A percentile compares a stretch with the other conserved stretches of the same genome.
Conservation (phyloP, 371 early-diverging fungal species). For the Rhizopus delemar region DNA sequence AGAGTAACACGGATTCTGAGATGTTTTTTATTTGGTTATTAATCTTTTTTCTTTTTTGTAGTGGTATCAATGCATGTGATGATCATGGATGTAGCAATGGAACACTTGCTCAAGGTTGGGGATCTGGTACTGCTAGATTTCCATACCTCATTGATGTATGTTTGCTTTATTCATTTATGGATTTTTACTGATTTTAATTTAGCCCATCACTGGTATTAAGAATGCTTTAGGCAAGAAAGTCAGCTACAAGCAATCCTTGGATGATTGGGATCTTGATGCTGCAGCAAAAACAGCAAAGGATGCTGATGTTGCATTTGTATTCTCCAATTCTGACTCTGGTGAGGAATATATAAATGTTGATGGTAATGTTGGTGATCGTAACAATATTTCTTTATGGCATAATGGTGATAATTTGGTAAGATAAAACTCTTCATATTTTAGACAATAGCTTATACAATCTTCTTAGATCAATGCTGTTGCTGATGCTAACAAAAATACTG, state of each 20-base stretch:
- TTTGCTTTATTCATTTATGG: not conserved
- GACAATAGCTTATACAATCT: not conserved
- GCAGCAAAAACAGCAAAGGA: slow-evolving; percentile 36
- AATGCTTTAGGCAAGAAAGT: slow-evolving; percentile 29
- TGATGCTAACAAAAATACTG: slow-evolving; percentile 46
- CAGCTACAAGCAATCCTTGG: slow-evolving; percentile 27
- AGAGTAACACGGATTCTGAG: slow-evolving; percentile 12
- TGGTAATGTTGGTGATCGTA: slow-evolving; percentile 53
- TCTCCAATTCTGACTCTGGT: slow-evolving; percentile 55
- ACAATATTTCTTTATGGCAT: slow-evolving; percentile 54
- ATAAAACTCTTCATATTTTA: not conserved
- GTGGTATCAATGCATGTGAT: slow-evolving; percentile 22
- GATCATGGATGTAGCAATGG: slow-evolving; percentile 42
- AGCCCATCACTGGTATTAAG: slow-evolving; percentile 39
- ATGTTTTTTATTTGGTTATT: not conserved
- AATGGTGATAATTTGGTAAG: slow-evolving; percentile 54
- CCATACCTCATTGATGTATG: slow-evolving; percentile 54
- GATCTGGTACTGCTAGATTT: slow-evolving; percentile 58
- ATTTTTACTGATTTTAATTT: not conserved
- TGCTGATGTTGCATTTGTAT: slow-evolving; percentile 58
- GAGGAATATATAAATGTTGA: slow-evolving; percentile 49
- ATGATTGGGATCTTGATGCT: slow-evolving; percentile 38
- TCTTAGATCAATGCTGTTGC: slow-evolving; percentile 52
- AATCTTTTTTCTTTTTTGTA: not conserved
- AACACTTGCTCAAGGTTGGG: slow-evolving; percentile 63